phyloP scores from a whole-genome alignment of 176 grass and related monocot species.

The Oryza glaberrima region DNA sequence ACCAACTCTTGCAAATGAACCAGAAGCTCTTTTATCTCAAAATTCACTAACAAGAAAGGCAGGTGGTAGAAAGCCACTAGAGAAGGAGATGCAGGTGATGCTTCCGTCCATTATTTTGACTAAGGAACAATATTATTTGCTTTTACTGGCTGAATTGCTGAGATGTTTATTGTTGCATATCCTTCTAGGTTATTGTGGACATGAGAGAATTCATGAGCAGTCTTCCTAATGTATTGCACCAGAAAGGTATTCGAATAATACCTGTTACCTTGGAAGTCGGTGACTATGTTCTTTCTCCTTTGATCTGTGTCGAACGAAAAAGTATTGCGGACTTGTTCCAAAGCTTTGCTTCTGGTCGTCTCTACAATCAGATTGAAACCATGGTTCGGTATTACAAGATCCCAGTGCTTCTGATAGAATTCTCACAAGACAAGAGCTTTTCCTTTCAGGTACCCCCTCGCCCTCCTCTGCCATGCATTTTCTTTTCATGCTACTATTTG shows the following conservation, averaged over 20 bases:
- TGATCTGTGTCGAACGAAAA: slow-evolving; percentile 97
- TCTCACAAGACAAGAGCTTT: slow-evolving; percentile 95
- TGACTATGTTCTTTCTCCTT: slow-evolving; percentile 93
- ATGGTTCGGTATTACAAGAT: slow-evolving; percentile 97
- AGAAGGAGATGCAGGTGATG: slow-evolving; percentile 85
- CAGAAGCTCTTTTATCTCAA: slow-evolving; percentile 55
- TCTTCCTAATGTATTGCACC: slow-evolving; percentile 92
- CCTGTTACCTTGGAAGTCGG: slow-evolving; percentile 92
- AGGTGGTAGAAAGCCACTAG: slow-evolving; percentile 69
- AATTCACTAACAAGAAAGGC: slow-evolving; percentile 93
- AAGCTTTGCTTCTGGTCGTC: slow-evolving; percentile 94
- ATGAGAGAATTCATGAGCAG: slow-evolving; percentile 99
- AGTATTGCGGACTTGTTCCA: slow-evolving; percentile 90
- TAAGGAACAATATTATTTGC: background rate
- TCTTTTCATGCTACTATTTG: background rate
- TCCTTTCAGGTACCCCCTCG: slow-evolving; percentile 82
- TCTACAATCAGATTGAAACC: slow-evolving; percentile 87
- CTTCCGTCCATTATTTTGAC: slow-evolving; percentile 31
- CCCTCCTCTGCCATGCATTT: background rate
- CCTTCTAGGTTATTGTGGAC: slow-evolving; percentile 89
- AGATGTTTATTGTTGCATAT: slow-evolving; percentile 18
- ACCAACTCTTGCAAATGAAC: slow-evolving; percentile 61
- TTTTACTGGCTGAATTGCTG: slow-evolving; percentile 36
- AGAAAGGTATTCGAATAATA: slow-evolving; percentile 88
- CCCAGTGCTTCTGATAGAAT: slow-evolving; percentile 95